Evolutionary conservation across 805 yeast species (phyloP), one percentile per base, ranked within the genome.

Genomic region (Cyberlindnera nakhonratchasimensis): DNA sequence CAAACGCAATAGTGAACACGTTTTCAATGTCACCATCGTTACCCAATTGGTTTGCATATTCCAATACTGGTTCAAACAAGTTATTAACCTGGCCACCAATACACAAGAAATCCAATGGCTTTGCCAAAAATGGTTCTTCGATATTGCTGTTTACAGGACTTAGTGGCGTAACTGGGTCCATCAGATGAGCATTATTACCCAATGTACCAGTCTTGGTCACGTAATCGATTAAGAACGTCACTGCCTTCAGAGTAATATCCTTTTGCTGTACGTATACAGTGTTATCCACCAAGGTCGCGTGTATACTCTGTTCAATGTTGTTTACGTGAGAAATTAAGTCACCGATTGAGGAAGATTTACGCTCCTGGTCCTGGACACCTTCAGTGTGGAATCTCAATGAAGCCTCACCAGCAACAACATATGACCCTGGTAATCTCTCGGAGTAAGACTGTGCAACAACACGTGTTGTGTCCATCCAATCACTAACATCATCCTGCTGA

Each of bases 291-390:
- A 86, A 67, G 24, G 83, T 79, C 2, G 96, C 96, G 63, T 88
- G 96, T 14, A 90, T 72, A 29, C 77, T 77, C 40, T 45, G 46
- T 9, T 51, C 47, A 16, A 82, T 67, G 35, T 83, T 93, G 62
- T 91, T 89, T 42, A 90, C 79, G 61, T 88, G 89, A 19, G 90
- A 81, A 35, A 90, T 80, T 43, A 84, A 75, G 53, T 89, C 96
- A 37, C 97, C 96, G 65, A 87, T 75, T 16, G 82, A 73, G 35
- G 81, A 72, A 23, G 74, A 63, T 39, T 80, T 79, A 53, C 95
- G 76, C 38, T 82, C 87, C 22, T 70, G 66, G 33, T 76, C 79
- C 34, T 74, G 75, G 6, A 86, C 79, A 38, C 70, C 72, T 37
- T 86, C 89, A 2, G 95, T 81, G 52, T 86, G 85, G 56, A 88